Evolutionary conservation across 805 yeast species (phyloP).

Genomic region (Lachancea quebecensis): DNA sequence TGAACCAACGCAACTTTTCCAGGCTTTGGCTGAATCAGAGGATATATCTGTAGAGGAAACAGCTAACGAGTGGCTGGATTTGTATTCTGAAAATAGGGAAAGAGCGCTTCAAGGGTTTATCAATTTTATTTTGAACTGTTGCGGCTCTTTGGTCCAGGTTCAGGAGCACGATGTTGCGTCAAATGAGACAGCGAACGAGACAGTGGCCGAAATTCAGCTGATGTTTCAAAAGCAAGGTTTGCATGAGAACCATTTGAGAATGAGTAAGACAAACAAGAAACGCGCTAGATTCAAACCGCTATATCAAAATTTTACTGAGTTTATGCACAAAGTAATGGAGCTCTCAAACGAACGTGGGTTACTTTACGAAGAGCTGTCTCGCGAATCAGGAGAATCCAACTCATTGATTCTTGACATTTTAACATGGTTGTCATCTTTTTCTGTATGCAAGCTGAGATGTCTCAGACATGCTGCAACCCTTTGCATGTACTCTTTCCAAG

Average conservation of each 20-base stretch:
- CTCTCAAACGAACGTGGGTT: conserved; percentile 56
- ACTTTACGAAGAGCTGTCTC: conserved; percentile 38
- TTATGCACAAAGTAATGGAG: conserved; percentile 46
- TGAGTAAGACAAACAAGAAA: conserved; percentile 43
- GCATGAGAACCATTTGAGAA: conserved; percentile 64
- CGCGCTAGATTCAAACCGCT: conserved; percentile 37
- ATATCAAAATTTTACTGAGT: conserved; percentile 46
- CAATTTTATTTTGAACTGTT: conserved; percentile 60
- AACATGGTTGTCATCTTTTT: conserved; percentile 70
- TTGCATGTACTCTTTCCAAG: conserved; percentile 52
- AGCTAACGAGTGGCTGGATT: conserved; percentile 53
- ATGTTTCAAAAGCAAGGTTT: conserved; percentile 51
- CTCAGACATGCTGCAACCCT: conserved; percentile 62
- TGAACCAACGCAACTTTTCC: conserved; percentile 42
- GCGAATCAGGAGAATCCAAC: conserved; percentile 28
- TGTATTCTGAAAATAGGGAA: conserved; percentile 38
- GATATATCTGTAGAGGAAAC: conserved; percentile 45
- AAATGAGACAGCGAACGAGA: conserved; percentile 62
- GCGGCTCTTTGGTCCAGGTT: conserved; percentile 64
- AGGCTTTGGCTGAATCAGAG: conserved; percentile 43
- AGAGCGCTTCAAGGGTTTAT: conserved; percentile 54
- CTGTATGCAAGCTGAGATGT: conserved; percentile 63
- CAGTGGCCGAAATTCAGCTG: conserved; percentile 65
- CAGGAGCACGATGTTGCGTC: conserved; percentile 71
- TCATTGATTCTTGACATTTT: conserved; percentile 41